Conservation (phyloP, 176 grass and related monocot species). For the Rhynchospora breviuscula region DNA sequence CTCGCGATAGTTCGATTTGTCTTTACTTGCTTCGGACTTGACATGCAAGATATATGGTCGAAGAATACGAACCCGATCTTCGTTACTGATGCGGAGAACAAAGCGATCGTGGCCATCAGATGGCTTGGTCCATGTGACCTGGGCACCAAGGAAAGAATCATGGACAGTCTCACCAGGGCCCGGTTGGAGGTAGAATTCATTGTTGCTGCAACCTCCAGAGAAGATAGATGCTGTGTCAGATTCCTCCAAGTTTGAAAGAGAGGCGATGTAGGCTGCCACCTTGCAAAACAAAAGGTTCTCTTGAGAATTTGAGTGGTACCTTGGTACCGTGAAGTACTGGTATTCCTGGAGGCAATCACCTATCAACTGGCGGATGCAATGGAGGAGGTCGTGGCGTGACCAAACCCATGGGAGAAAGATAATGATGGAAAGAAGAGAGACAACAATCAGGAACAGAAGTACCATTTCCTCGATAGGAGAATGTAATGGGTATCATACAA, state of each 20-base stretch:
- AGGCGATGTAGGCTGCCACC: slow-evolving; percentile 54
- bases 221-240: slow-evolving; percentile 51
- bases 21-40: slow-evolving; percentile 70
- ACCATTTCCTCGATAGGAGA: neutral
- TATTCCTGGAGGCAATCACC: slow-evolving; percentile 67
- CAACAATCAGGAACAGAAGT: neutral
- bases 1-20: slow-evolving; percentile 44
- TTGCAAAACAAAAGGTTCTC: slow-evolving; percentile 78
- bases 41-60: slow-evolving; percentile 68
- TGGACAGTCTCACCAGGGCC: slow-evolving; percentile 36
- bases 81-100: slow-evolving; percentile 58
- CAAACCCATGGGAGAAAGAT: neutral
- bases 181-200: slow-evolving; percentile 70
- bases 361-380: slow-evolving; percentile 31
- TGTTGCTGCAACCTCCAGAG: slow-evolving; percentile 45
- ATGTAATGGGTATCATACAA: neutral
- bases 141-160: slow-evolving; percentile 59
- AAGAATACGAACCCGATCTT: slow-evolving; percentile 62
- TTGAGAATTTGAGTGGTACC: slow-evolving; percentile 6
- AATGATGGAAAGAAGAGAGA: neutral
- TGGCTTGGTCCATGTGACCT: slow-evolving; percentile 57
- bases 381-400: slow-evolving; percentile 48
- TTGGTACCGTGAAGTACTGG: slow-evolving; percentile 81
- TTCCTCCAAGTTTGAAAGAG: slow-evolving; percentile 64
- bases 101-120: slow-evolving; percentile 25